These are phyloP conservation scores for Flaveria floridana DNA, from an alignment of 140 eudicot genomes.

Conservation along the genomic window DNA sequence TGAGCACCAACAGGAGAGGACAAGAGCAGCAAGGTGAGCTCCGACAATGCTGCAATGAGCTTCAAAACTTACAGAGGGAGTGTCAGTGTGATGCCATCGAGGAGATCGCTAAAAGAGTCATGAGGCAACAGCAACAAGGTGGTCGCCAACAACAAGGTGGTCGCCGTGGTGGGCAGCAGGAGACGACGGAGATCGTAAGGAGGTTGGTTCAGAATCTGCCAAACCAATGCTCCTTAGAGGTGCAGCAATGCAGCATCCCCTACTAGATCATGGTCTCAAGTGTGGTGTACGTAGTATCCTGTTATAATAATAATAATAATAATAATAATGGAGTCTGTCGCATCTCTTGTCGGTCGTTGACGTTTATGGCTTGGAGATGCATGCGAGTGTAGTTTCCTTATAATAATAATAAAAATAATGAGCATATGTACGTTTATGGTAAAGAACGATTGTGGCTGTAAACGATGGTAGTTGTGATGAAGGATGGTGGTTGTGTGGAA, in stretches of 20 bases:
- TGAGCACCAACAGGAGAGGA: no score
- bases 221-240: neutral
- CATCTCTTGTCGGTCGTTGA: constrained; percentile 18
- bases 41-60: no score
- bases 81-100: neutral
- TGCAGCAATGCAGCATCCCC: neutral
- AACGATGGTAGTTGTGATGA: no score
- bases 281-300: no score
- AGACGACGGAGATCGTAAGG: neutral
- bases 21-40: no score
- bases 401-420: neutral
- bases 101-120: neutral
- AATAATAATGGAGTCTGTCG: neutral
- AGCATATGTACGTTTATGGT: no score
- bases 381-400: neutral
- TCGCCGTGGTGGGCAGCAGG: no score
- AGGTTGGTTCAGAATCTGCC: constrained; percentile 6
- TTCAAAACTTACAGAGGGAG: neutral
- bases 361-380: constrained; percentile 19
- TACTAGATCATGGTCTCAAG: no score
- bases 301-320: no score
- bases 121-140: neutral
- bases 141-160: neutral
- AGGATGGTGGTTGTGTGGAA: no score
- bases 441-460: no score